These are phyloP conservation scores for Naganishia onofrii DNA, from an alignment of 768 basidiomycete genomes.

Conservation along the genomic window DNA sequence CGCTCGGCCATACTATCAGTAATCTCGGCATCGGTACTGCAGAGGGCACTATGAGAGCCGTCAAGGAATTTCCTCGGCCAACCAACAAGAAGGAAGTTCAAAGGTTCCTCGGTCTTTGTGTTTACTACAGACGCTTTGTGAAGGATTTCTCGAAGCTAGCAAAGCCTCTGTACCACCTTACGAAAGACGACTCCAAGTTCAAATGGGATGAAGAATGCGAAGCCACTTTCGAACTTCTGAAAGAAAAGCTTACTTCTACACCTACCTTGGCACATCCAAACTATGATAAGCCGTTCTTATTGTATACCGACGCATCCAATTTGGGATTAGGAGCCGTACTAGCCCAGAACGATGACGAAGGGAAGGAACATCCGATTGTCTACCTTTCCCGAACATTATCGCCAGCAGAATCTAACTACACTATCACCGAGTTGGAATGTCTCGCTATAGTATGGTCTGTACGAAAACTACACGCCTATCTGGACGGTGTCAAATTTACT, in stretches of 20 bases:
- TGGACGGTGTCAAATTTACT: constrained; percentile 8
- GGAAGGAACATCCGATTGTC: constrained; percentile 3
- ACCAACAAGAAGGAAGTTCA: background rate
- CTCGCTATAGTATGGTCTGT: constrained; percentile 32
- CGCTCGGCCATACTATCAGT: background rate
- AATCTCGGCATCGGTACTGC: background rate
- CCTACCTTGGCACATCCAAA: too few species aligned
- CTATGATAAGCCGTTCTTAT: background rate
- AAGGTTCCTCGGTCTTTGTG: background rate
- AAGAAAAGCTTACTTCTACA: too few species aligned
- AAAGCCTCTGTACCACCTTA: constrained; percentile 28
- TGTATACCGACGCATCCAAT: background rate
- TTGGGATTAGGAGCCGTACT: constrained; percentile 29
- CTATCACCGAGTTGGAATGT: constrained; percentile 32
- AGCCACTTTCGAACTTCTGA: too few species aligned
- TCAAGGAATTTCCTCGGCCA: background rate
- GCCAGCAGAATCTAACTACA: constrained; percentile 26
- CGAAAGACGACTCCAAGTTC: constrained; percentile 25
- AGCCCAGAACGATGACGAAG: constrained; percentile 20
- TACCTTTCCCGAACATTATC: constrained; percentile 23
- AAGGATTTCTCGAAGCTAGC: constrained; percentile 32
- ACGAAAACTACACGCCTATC: constrained; percentile 18
- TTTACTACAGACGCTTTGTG: constrained; percentile 41
- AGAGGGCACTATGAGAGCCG: background rate
- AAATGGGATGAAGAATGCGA: constrained; percentile 10